Evolutionary conservation across 2,329 filamentous ascomycete species (phyloP), one percentile per base, ranked within the genome.

Genomic region (Tolypocladium cylindrosporum): DNA sequence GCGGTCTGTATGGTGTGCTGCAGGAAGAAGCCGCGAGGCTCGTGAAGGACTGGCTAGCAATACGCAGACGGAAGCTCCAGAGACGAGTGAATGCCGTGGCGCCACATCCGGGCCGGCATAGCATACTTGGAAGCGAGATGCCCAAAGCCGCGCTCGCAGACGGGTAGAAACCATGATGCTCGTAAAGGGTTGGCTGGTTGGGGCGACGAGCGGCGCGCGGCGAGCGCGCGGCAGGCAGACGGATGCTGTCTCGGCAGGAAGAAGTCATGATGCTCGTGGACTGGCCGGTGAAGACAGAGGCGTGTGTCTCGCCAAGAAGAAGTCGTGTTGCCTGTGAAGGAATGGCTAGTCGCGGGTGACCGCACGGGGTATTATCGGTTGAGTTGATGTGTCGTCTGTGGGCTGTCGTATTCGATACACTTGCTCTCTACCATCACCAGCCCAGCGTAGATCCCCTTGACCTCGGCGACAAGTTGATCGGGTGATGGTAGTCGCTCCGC

Each of bases 71-170:
- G 36, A 3, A 10, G 8, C 10, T 37, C 36, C 36, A 37, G 36
- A 37, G 14, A 37, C 11, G 36, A 37, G 36, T 14, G 36, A 13
- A 13, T 97, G 0, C 90, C 93, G 64, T 96, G 90, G 0, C 90
- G 81, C 94, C 93, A 97, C 89, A 97, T 94, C 0, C 92, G 78
- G 0, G 90, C 91, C 0, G 92, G 92, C 90, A 97, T 97, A 0
- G 86, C 85, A 64, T 96, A 96, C 61, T 94, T 94, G 0, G 81
- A 80, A 0, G 91, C 87, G 0, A 97, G 71, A 0, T 83, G 76
- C 3, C 82, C 0, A 97, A 69, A 0, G 86, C 83, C 0, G 79
- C 78, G 31, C 81, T 88, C 0, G 91, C 90, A 0, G 86, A 88
- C 0, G 91, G 92, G 66, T 97, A 92, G 66, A 93, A 93, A 61